A percentile compares a stretch with the other conserved stretches of the same genome.
Conservation (phyloP, 225 moss, liverwort and hornwort species). For the Climacium dendroides region DNA sequence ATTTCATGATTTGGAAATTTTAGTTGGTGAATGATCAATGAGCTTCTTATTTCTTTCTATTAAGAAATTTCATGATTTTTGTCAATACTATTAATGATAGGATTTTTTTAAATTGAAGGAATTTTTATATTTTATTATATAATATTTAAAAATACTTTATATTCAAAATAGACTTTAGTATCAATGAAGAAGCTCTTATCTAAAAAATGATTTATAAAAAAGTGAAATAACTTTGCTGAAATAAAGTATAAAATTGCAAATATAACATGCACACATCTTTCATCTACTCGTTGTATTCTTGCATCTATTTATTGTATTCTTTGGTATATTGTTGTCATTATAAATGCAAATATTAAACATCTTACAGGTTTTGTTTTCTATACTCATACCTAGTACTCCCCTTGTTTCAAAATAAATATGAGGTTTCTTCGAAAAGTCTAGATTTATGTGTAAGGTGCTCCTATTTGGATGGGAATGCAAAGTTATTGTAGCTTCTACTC, state of each 20-base stretch:
- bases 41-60: not conserved
- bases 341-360: not conserved
- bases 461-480: too few relatives aligned
- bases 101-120: too few relatives aligned
- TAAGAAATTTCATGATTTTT: not conserved
- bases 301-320: not conserved
- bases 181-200: not conserved
- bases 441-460: too few relatives aligned
- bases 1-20: not conserved
- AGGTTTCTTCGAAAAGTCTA: too few relatives aligned
- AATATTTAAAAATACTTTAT: not conserved
- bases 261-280: not conserved
- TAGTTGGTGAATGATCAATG: not conserved
- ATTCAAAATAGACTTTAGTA: too few relatives aligned
- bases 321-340: too few relatives aligned
- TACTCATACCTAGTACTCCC: too few relatives aligned
- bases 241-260: not conserved
- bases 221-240: too few relatives aligned
- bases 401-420: too few relatives aligned
- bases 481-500: too few relatives aligned
- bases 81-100: not conserved
- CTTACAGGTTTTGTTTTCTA: not conserved
- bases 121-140: too few relatives aligned
- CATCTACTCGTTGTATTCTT: too few relatives aligned
- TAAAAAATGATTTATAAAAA: not conserved